These are phyloP conservation scores for Austroboletus niveus DNA, from an alignment of 1,284 basidiomycete species.

Conservation along the genomic window DNA sequence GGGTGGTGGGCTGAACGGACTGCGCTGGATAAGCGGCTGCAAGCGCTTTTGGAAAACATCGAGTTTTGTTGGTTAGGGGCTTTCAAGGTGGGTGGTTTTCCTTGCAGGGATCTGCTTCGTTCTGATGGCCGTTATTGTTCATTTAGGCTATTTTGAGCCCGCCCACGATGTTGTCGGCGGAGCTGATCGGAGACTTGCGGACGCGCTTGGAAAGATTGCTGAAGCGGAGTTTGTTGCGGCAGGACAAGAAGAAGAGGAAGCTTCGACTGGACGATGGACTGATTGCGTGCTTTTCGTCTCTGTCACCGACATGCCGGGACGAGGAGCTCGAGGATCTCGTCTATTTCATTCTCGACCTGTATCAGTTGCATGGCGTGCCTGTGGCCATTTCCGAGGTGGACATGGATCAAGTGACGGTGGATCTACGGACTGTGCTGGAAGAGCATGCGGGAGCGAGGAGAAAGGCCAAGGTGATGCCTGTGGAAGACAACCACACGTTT, in stretches of 20 bases:
- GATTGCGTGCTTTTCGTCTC: constrained; percentile 82
- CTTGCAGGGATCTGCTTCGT: background rate
- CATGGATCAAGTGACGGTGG: constrained; percentile 79
- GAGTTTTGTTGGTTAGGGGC: constrained; percentile 97
- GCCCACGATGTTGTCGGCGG: constrained; percentile 44
- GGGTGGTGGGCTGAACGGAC: constrained; percentile 86
- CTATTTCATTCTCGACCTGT: constrained; percentile 92
- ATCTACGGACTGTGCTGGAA: constrained; percentile 67
- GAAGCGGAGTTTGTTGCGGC: constrained; percentile 57
- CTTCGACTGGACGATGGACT: constrained; percentile 63
- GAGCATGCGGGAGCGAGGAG: constrained; percentile 56
- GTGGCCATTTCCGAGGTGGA: constrained; percentile 93
- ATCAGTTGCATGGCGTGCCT: constrained; percentile 89
- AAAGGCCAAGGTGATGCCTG: constrained; percentile 26
- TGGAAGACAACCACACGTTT: constrained; percentile 73
- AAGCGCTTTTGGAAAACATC: constrained; percentile 77
- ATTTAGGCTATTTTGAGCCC: constrained; percentile 72
- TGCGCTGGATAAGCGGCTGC: constrained; percentile 75
- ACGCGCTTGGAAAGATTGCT: constrained; percentile 74
- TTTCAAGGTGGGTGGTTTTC: constrained; percentile 73
- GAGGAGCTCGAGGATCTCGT: constrained; percentile 95
- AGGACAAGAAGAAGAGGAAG: constrained; percentile 31
- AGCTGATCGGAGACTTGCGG: constrained; percentile 56
- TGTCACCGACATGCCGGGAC: constrained; percentile 80
- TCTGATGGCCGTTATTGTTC: background rate